phyloP scores from a whole-genome alignment of 805 yeast species.

The Clavispora fructus region DNA sequence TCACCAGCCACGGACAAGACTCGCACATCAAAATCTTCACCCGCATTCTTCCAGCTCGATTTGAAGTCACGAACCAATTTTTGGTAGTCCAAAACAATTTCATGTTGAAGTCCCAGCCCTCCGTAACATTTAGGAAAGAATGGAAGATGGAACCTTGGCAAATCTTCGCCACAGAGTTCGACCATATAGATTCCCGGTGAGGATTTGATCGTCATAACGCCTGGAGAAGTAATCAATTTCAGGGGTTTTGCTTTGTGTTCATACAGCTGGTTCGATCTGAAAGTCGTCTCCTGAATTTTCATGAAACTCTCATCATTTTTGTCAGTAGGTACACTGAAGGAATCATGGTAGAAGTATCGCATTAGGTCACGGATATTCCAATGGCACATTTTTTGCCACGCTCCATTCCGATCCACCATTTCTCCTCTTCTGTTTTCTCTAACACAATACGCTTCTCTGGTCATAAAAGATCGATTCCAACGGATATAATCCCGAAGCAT shows the following conservation, averaged over 20 bases:
- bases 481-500: conserved; percentile 84
- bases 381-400: conserved; percentile 60
- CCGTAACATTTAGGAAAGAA: conserved; percentile 51
- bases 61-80: conserved; percentile 28
- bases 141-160: conserved; percentile 55
- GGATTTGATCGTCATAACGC: conserved; percentile 39
- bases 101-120: conserved; percentile 58
- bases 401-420: conserved; percentile 32
- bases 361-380: conserved; percentile 84
- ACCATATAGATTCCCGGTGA: conserved; percentile 67
- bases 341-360: conserved; percentile 76
- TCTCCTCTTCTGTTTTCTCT: conserved; percentile 49
- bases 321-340: conserved; percentile 70
- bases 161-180: conserved; percentile 58
- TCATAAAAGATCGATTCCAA: conserved; percentile 75
- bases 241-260: conserved; percentile 16
- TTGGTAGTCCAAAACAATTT: conserved; percentile 44
- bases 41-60: conserved; percentile 20
- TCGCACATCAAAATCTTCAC: conserved; percentile 43
- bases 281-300: conserved; percentile 30
- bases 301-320: conserved; percentile 37
- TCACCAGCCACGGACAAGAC: conserved; percentile 58
- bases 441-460: conserved; percentile 56
- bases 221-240: conserved; percentile 17
- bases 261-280: conserved; percentile 12